These are phyloP conservation scores for Globisporangium splendens DNA, from an alignment of 352 stramenopile genomes.

Conservation along the genomic window DNA sequence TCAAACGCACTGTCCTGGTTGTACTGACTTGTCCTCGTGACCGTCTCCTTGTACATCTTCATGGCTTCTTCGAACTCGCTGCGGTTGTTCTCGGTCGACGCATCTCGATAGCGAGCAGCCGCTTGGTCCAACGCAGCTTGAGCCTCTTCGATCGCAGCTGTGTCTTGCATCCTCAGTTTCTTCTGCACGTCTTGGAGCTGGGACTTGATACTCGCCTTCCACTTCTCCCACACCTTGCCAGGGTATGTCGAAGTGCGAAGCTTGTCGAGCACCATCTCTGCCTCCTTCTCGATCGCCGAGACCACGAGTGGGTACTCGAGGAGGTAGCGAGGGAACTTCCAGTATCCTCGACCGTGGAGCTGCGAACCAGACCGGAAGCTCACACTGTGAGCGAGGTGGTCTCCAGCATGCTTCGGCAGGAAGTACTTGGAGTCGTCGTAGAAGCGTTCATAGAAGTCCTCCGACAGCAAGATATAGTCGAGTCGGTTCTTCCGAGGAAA, in stretches of 20 bases:
- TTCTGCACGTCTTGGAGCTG: no score
- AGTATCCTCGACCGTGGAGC: slow-evolving; percentile 8
- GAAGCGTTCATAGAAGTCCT: neutral
- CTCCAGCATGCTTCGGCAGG: neutral
- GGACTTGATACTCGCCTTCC: no score
- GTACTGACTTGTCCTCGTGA: no score
- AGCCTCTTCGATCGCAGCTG: no score
- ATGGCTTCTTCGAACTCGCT: no score
- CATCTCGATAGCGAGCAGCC: no score
- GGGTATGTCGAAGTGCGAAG: slow-evolving; percentile 8
- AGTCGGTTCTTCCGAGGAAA: slow-evolving; percentile 15
- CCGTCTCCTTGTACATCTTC: no score
- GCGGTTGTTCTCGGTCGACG: no score
- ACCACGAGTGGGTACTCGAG: slow-evolving; percentile 13
- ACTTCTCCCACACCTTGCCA: neutral
- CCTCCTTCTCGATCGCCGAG: slow-evolving; percentile 8
- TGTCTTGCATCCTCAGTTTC: no score
- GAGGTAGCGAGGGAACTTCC: slow-evolving; percentile 7
- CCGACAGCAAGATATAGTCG: slow-evolving; percentile 21
- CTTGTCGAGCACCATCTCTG: neutral
- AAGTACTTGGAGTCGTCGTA: slow-evolving; percentile 3
- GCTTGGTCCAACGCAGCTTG: no score
- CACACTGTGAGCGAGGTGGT: slow-evolving; percentile 12
- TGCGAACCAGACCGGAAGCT: neutral
- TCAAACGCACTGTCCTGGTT: no score